These are phyloP conservation scores for Dendrobium catenatum DNA, from an alignment of 106 monocot species.

Conservation along the genomic window DNA sequence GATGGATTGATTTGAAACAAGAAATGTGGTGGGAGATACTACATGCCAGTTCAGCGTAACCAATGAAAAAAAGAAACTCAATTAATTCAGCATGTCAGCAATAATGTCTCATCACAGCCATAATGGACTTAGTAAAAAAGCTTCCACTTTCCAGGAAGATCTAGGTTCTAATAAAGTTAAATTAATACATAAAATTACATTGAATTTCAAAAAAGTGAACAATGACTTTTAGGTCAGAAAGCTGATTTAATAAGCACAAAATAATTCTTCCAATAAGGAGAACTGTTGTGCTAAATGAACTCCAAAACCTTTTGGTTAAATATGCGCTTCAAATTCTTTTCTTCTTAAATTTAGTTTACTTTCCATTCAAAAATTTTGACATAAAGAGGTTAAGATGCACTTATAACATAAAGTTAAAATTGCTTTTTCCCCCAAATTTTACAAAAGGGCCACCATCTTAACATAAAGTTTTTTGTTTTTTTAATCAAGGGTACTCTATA, in stretches of 20 bases:
- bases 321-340: background rate
- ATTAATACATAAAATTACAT: background rate
- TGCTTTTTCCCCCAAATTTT: no score
- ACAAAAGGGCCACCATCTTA: no score
- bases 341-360: no score
- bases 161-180: background rate
- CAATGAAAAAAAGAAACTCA: background rate
- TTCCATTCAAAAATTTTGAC: no score
- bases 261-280: background rate
- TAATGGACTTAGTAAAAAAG: background rate
- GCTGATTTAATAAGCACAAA: background rate
- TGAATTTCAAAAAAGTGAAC: background rate
- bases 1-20: background rate
- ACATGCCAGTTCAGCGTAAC: background rate
- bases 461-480: no score
- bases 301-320: background rate
- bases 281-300: background rate
- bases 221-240: background rate
- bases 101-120: background rate
- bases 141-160: background rate
- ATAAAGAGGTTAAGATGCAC: no score
- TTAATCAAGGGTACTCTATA: background rate
- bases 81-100: background rate
- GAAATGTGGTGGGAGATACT: background rate
- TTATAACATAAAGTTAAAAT: no score